phyloP scores from a whole-genome alignment of 1,284 basidiomycete species.

The Ganoderma lingzhi region DNA sequence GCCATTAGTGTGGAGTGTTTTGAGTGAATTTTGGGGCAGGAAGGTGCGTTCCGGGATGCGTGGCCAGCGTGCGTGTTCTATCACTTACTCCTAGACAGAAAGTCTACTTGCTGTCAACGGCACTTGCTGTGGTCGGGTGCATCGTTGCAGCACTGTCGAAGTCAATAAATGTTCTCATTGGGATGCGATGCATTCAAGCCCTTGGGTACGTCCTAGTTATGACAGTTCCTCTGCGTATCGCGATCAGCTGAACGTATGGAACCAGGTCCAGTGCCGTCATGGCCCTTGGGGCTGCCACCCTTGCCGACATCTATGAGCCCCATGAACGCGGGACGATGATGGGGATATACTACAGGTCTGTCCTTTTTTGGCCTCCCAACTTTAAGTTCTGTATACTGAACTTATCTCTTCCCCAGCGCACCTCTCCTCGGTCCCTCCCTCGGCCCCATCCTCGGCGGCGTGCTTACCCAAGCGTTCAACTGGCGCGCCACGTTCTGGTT shows the following conservation, averaged over 20 bases:
- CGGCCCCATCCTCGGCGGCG: constrained; percentile 79
- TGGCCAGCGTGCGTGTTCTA: constrained; percentile 12
- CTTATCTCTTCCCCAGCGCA: constrained; percentile 32
- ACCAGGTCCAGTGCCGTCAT: constrained; percentile 79
- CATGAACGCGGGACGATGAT: constrained; percentile 83
- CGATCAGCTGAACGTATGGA: no score
- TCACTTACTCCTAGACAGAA: constrained; percentile 46
- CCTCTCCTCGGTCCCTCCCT: constrained; percentile 61
- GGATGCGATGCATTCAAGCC: constrained; percentile 76
- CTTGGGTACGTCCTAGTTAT: constrained; percentile 53
- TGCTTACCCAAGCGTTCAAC: constrained; percentile 69
- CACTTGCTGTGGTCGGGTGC: constrained; percentile 71
- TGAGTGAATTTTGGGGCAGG: constrained; percentile 83
- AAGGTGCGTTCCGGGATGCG: constrained; percentile 56
- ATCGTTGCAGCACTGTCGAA: constrained; percentile 72
- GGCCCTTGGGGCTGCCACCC: constrained; percentile 81
- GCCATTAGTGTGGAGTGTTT: constrained; percentile 75
- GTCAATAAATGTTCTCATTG: constrained; percentile 74
- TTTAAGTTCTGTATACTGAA: constrained; percentile 44
- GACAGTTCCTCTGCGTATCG: no score
- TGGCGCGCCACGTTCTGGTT: constrained; percentile 90
- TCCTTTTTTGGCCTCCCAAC: background rate
- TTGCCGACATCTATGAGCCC: constrained; percentile 85
- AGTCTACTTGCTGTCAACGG: constrained; percentile 71
- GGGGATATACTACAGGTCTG: constrained; percentile 71